Conservation (phyloP, 2,329 filamentous ascomycete species). For the Epichloe baconii region DNA sequence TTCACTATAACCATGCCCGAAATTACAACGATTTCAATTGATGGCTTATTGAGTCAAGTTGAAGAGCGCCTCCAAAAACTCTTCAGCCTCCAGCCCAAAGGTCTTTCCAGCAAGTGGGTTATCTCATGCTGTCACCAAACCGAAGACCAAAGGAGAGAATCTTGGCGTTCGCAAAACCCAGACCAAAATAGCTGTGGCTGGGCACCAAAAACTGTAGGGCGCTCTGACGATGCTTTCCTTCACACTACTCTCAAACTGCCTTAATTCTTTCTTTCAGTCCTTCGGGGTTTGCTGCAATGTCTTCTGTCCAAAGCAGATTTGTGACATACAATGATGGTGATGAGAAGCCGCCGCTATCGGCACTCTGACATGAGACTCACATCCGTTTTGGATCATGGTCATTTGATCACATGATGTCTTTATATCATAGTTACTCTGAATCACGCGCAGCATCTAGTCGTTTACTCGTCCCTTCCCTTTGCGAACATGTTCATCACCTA, state of each 20-base stretch:
- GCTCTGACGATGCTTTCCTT: not conserved
- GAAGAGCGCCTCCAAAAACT: not conserved
- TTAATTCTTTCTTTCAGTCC: not conserved
- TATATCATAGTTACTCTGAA: slow-evolving; percentile 66
- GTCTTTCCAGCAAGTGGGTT: not conserved
- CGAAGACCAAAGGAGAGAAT: not conserved
- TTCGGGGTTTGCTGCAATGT: not conserved
- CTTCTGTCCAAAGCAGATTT: not conserved
- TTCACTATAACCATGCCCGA: not conserved
- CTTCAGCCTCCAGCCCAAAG: not conserved
- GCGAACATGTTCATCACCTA: not conserved
- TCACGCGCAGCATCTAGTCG: slow-evolving; percentile 3
- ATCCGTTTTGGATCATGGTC: slow-evolving; percentile 30
- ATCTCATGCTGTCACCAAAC: not conserved
- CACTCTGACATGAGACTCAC: slow-evolving; percentile 25
- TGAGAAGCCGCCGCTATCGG: slow-evolving; percentile 26
- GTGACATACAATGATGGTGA: slow-evolving; percentile 16
- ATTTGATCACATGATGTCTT: slow-evolving; percentile 48
- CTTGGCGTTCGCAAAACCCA: not conserved
- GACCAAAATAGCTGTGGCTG: not conserved
- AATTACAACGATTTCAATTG: not conserved
- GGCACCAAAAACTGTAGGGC: not conserved
- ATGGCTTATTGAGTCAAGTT: not conserved
- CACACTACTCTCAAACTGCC: not conserved
- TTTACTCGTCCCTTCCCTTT: not conserved